These are phyloP conservation scores for Solanum sitiens DNA, from an alignment of 257 asterid genomes.

Conservation along the genomic window DNA sequence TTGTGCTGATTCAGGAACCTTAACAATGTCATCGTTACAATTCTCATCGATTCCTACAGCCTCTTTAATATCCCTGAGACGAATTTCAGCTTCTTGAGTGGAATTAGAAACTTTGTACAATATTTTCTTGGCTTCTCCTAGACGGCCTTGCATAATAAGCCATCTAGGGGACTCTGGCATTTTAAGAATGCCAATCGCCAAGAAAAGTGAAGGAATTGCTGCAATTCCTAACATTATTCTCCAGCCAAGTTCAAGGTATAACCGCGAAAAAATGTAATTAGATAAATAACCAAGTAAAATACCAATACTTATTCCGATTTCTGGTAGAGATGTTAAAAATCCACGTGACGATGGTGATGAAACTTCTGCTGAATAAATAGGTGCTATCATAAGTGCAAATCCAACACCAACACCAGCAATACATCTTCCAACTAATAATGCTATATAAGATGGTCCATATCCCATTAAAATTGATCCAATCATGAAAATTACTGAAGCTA, in stretches of 20 bases:
- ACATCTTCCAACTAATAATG: background rate
- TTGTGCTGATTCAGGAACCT: background rate
- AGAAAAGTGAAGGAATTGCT: background rate
- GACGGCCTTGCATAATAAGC: background rate
- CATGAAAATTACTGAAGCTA: background rate
- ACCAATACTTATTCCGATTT: background rate
- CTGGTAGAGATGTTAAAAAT: background rate
- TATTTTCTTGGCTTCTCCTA: background rate
- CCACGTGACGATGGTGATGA: background rate
- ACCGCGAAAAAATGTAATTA: background rate
- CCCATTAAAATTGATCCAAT: background rate
- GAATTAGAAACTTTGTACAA: background rate
- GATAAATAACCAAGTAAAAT: background rate
- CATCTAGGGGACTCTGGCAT: background rate
- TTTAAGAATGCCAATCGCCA: background rate
- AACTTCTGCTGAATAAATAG: background rate
- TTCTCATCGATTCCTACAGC: background rate
- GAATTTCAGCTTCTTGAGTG: background rate
- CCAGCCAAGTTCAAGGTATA: background rate
- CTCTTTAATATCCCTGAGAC: background rate
- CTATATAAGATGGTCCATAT: background rate
- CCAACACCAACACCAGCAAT: background rate
- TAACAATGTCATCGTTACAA: background rate
- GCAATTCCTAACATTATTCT: background rate
- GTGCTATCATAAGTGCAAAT: background rate